Percentiles rank a stretch among this genome's conserved stretches.
phyloP scores from a whole-genome alignment of 192 early-diverging fungal species.

The Backusella tuberculispora region DNA sequence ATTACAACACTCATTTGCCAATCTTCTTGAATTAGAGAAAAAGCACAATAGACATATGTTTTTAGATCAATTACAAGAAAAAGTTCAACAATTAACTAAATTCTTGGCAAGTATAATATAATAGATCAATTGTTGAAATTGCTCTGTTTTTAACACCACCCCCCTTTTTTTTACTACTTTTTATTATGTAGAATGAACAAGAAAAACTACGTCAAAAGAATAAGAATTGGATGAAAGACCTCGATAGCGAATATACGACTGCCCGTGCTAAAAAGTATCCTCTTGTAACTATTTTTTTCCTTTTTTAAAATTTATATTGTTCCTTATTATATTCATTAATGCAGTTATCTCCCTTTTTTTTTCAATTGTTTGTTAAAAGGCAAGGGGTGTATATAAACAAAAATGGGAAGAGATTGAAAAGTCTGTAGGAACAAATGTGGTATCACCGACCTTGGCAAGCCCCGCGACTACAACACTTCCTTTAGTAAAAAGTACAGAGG shows the following conservation, averaged over 20 bases:
- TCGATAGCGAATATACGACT: constrained; percentile 22
- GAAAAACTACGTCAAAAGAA: constrained; percentile 18
- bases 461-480: constrained; percentile 1
- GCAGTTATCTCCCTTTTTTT: neutral
- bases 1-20: neutral
- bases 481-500: neutral
- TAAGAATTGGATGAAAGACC: constrained; percentile 15
- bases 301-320: neutral
- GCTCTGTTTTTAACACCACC: neutral
- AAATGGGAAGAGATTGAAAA: constrained; percentile 36
- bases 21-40: neutral
- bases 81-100: constrained; percentile 4
- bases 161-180: neutral
- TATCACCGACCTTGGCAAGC: neutral
- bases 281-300: constrained; percentile 5
- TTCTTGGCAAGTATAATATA: constrained; percentile 3
- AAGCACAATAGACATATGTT: neutral
- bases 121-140: neutral
- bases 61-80: neutral
- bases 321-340: constrained; percentile 11
- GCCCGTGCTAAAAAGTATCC: constrained; percentile 12
- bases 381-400: constrained; percentile 18
- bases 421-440: constrained; percentile 1
- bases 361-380: constrained; percentile 11
- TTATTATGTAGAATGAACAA: constrained; percentile 11